Percentiles rank a stretch among this genome's conserved stretches.
Evolutionary conservation across 345 rosid species (phyloP).

Genomic region (Turnera subulata): DNA sequence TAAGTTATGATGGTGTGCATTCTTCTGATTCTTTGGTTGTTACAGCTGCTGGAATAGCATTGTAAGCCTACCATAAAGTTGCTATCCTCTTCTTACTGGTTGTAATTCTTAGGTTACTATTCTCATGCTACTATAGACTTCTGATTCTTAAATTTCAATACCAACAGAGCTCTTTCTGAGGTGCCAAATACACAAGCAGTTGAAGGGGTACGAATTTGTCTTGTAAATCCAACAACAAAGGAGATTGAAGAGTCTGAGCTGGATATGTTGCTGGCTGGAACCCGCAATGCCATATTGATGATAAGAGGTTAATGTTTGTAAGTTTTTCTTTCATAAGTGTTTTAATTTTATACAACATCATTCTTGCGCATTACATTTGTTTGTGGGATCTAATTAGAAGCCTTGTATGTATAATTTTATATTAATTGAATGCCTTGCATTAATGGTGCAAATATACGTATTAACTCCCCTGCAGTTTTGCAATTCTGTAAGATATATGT

Average conservation of each 20-base stretch:
- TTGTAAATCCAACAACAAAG: slow-evolving; percentile 83
- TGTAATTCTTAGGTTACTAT: neutral
- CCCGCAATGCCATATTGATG: slow-evolving; percentile 77
- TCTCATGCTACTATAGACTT: slow-evolving; percentile 2
- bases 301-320: slow-evolving; percentile 52
- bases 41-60: slow-evolving; percentile 96
- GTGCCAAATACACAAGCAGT: slow-evolving; percentile 73
- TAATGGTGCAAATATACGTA: no score
- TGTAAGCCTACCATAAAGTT: slow-evolving; percentile 56
- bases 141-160: slow-evolving; percentile 24
- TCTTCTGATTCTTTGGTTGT: slow-evolving; percentile 86
- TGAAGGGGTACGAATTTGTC: slow-evolving; percentile 89
- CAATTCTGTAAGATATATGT: no score
- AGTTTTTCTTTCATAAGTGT: neutral
- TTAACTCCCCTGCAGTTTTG: no score
- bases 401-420: no score
- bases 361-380: neutral
- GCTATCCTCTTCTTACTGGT: neutral
- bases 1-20: slow-evolving; percentile 96
- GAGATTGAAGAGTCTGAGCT: slow-evolving; percentile 89
- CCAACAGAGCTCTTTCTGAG: slow-evolving; percentile 89
- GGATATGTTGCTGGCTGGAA: slow-evolving; percentile 89
- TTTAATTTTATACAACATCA: slow-evolving; percentile 1
- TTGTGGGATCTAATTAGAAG: no score
- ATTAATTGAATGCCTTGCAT: no score